Percentiles rank a stretch among this genome's conserved stretches.
Conservation (phyloP, 495 filamentous ascomycete species). For the Parachaetomium inaequale region DNA sequence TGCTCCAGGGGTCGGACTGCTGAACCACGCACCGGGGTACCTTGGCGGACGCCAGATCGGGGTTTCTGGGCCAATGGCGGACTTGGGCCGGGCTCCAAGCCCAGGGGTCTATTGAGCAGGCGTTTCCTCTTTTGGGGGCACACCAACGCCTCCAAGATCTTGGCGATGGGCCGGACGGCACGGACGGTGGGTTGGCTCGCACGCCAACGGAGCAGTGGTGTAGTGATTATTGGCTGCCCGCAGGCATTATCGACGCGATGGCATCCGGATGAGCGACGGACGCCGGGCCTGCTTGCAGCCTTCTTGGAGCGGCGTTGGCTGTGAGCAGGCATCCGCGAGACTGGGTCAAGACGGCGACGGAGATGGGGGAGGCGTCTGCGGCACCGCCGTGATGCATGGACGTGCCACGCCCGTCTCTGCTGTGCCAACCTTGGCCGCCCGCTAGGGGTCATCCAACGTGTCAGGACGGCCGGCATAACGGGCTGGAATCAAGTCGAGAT, state of each 20-base stretch:
- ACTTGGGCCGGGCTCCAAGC: not conserved
- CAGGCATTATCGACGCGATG: conserved; percentile 1
- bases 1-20: conserved; percentile 13
- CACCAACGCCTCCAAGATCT: conserved; percentile 1
- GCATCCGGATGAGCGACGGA: not conserved
- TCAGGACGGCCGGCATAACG: not conserved
- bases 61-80: conserved; percentile 1
- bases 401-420: not conserved
- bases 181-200: not conserved
- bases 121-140: conserved; percentile 8
- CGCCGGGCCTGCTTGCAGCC: too few relatives aligned
- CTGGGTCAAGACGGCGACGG: not conserved
- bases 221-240: conserved; percentile 1
- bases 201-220: not conserved
- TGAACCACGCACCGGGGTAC: not conserved
- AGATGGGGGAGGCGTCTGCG: not conserved
- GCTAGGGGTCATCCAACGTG: not conserved
- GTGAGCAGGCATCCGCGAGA: not conserved
- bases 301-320: not conserved
- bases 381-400: not conserved
- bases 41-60: conserved; percentile 15
- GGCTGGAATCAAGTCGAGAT: conserved; percentile 10
- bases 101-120: conserved; percentile 9
- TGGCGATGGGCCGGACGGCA: conserved; percentile 4
- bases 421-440: conserved; percentile 8